Evolutionary conservation across 805 yeast genomes (phyloP), one percentile per base, ranked within the genome.

Genomic region (Torulaspora maleeae): DNA sequence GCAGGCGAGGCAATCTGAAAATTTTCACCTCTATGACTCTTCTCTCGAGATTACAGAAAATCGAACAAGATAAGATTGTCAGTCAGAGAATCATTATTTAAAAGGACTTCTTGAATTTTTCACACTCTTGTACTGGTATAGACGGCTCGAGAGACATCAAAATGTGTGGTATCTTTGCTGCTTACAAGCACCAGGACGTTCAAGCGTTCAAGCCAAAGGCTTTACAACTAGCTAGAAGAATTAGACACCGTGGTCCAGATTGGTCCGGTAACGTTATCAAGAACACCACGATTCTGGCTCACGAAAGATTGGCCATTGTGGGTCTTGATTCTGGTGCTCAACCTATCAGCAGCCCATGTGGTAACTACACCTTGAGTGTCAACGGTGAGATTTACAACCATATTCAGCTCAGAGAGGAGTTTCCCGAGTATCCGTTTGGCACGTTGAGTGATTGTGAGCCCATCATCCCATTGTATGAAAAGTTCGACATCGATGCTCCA

Each of bases 341-440:
- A 74, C 99, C 99, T 56, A 85, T 93, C 72, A 76, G 83, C 52
- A 84, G 87, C 50, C 73, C 76, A 45, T 95, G 89, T 59, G 95
- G 77, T 50, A 71, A 82, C 58, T 78, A 78, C 64, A 69, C 80
- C 28, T 74, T 93, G 52, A 80, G 95, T 50, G 99, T 93, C 67
- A 93, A 93, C 76, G 99, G 98, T 60, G 99, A 93, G 73, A 91
- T 93, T 62, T 93, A 93, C 74, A 93, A 93, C 83, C 99, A 93
- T 73, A 87, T 90, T 68, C 76, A 83, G 58, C 66, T 93, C 63
- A 83, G 99, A 77, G 78, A 77, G 39, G 78, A 86, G 70, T 79
- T 83, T 62, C 58, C 74, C 40, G 84, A 78, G 44, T 93, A 93
- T 71, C 67, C 72, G 50, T 93, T 78, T 80, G 79, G 86, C 71